These are phyloP conservation scores for Tubosaeta sp. DNA, from an alignment of 768 basidiomycete species.

Conservation along the genomic window DNA sequence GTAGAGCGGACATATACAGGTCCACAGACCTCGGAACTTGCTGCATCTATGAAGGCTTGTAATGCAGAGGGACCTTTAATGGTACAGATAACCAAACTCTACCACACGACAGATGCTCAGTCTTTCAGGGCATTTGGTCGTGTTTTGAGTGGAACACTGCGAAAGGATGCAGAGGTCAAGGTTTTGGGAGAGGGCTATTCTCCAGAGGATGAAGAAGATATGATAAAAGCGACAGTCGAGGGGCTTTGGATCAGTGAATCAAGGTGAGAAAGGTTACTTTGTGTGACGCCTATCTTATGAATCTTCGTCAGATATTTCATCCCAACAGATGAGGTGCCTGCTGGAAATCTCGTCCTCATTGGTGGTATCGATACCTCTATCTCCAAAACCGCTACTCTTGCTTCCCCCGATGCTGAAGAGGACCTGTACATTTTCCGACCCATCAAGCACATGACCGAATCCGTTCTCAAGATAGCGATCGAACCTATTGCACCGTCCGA, in stretches of 20 bases:
- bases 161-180: constrained; percentile 81
- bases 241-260: constrained; percentile 90
- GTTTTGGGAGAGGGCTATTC: constrained; percentile 98
- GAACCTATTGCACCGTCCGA: constrained; percentile 98
- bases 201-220: constrained; percentile 99
- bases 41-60: constrained; percentile 75
- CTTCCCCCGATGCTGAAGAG: constrained; percentile 66
- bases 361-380: constrained; percentile 94
- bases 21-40: constrained; percentile 77
- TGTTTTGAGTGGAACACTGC: constrained; percentile 86
- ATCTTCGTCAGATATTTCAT: constrained; percentile 69
- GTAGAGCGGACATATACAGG: constrained; percentile 86
- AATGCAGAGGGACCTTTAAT: constrained; percentile 84
- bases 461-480: constrained; percentile 96
- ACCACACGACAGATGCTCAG: constrained; percentile 94
- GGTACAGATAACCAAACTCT: constrained; percentile 91
- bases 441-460: constrained; percentile 94
- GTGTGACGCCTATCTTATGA: not conserved
- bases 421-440: constrained; percentile 95
- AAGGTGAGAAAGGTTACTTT: constrained; percentile 45
- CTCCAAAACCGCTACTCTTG: constrained; percentile 90
- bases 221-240: constrained; percentile 81
- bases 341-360: constrained; percentile 90
- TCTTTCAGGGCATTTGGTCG: constrained; percentile 96
- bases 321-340: constrained; percentile 80